Evolutionary conservation across 2,329 filamentous ascomycete genomes (phyloP), one percentile per base, ranked within the genome.

Genomic region (Aureobasidium vineae): DNA sequence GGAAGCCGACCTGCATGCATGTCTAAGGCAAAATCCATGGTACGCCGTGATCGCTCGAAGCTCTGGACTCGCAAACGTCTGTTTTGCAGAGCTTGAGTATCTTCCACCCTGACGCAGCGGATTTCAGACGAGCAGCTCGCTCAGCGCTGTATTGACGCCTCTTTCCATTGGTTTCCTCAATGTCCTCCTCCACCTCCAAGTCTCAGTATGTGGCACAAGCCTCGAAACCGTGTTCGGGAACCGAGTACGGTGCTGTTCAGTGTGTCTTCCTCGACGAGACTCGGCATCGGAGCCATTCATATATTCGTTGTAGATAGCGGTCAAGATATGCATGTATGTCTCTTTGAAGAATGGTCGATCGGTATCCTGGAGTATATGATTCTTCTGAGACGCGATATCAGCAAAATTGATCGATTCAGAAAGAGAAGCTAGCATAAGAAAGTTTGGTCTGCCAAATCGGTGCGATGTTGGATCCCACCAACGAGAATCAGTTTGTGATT

Each of bases 401-500:
- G 49, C 28, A 33, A 23, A 52, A 15, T 52, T 3, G 10, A 11
- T 33, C 15, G 10, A 23, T 28, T 3, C 8, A 31, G 8, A 11
- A 33, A 52, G 19, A 52, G 16, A n/a, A 52, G 49, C 28, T 52
- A 4, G 7, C 3, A 52, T 19, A 31, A n/a, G 6, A 49, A 21
- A 49, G 45, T 5, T 49, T 10, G 45, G 15, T 15, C 23, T 21
- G 49, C 19, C 26, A 21, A n/a, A 52, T 3, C 11, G 49, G 33
- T 54, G 31, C 19, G 50, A 54, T 38, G 50, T 54, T 54, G 50
- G 31, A 54, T 38, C 11, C 13, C 50, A 54, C 28, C 50, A 38
- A 3, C 33, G 19, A 54, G n/a, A 21, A 16, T 15, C 13, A 28
- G 11, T n/a, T 38, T 4, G 31, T 19, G 5, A n/a, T 7, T 5